These are phyloP conservation scores for Calonectria multiphialidica DNA, from an alignment of 2,329 filamentous ascomycete genomes.

Conservation along the genomic window DNA sequence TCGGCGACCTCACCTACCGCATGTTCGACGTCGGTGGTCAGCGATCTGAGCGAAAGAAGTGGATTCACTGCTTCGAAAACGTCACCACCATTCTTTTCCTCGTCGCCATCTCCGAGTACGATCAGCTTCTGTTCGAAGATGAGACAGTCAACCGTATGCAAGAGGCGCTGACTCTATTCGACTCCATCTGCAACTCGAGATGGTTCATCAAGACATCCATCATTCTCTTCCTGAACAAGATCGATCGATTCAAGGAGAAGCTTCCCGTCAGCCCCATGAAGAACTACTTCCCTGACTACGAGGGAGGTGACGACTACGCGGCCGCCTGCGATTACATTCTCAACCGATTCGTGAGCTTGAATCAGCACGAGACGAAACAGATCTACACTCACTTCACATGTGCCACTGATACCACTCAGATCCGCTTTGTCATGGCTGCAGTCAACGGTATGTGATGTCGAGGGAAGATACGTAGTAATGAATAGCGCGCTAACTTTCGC, in stretches of 20 bases:
- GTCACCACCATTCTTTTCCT: slow-evolving; percentile 97
- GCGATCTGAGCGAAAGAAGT: slow-evolving; percentile 97
- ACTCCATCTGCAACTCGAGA: slow-evolving; percentile 88
- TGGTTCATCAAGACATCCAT: slow-evolving; percentile 94
- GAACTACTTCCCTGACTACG: slow-evolving; percentile 91
- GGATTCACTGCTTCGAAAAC: slow-evolving; percentile 99
- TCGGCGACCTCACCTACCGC: slow-evolving; percentile 92
- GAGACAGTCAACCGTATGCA: slow-evolving; percentile 97
- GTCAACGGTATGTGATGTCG: slow-evolving; percentile 83
- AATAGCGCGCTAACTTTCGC: slow-evolving; percentile 54
- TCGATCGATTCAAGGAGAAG: slow-evolving; percentile 90
- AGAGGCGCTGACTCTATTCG: slow-evolving; percentile 87
- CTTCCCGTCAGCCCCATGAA: slow-evolving; percentile 85
- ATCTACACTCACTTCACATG: slow-evolving; percentile 99
- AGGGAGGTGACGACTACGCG: slow-evolving; percentile 95
- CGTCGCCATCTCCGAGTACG: slow-evolving; percentile 97
- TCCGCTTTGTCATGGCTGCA: slow-evolving; percentile 99
- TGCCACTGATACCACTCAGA: slow-evolving; percentile 98
- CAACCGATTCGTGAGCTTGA: slow-evolving; percentile 97
- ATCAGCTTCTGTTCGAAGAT: slow-evolving; percentile 95
- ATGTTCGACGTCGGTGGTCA: slow-evolving; percentile 99
- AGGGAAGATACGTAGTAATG: no score
- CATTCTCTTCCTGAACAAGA: slow-evolving; percentile 92
- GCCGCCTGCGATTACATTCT: slow-evolving; percentile 98
- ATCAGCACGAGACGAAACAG: slow-evolving; percentile 99